Evolutionary conservation across 2,329 filamentous ascomycete species (phyloP), one percentile per base, ranked within the genome.

Genomic region (Claviceps maximensis): DNA sequence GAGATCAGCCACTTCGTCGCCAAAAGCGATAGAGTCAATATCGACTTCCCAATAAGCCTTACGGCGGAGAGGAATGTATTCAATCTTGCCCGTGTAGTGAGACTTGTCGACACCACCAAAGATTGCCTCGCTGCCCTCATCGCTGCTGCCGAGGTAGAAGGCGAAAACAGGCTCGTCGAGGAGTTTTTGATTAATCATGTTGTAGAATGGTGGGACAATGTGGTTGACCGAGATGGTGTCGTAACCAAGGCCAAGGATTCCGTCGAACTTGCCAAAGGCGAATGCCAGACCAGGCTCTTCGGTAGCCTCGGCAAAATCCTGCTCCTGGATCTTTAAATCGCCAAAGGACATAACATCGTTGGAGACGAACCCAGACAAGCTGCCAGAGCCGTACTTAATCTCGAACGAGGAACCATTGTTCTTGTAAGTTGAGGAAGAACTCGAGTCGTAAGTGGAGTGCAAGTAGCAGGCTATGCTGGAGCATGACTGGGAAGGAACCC

Each of bases 31-130:
- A 58, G 89, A 79, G 65, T 97, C 85, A 57, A 98, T 83, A 65
- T 97, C 90, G 53, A 98, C 91, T 79, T 98, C 93, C 93, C 93
- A 98, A 81, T 98, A 98, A 49, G 93, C 93, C 85, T 97, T 97
- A 69, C 93, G 88, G 71, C 93, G 88, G 62, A 98, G 82, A 53
- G 93, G 93, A 61, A 98, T 89, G 71, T 89, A 94, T 68, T 84
- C 87, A 64, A 98, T 80, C 71, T 97, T 84, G 65, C 93, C 93
- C 41, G 78, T 83, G 69, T 78, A 83, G 77, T 93, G 89, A 66
- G 76, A 74, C 74, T 89, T 75, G 71, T 97, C 84, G 57, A 95
- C 72, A 60, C 91, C 91, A 69, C 91, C 91, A 60, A 98, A 98
- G 60, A 84, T 83, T 56, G 84, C 90, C 74, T 90, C 90, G 44